Percentiles rank a stretch among this genome's conserved stretches.
Conservation (phyloP, 495 filamentous ascomycete genomes). For the Penicilliopsis zonata region DNA sequence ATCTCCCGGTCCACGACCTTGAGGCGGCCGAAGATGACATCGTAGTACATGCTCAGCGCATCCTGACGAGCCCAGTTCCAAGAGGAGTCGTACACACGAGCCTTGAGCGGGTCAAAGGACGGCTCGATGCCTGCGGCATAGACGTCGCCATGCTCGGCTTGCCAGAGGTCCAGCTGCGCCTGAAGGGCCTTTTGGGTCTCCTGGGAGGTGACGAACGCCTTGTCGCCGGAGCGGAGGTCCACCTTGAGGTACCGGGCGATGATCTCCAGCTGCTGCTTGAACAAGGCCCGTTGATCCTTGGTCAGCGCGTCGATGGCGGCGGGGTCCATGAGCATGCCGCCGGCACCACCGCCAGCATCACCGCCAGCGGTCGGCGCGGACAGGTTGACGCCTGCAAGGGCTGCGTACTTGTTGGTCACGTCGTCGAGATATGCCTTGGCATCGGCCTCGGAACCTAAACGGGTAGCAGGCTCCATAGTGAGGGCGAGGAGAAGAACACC, state of each 20-base stretch:
- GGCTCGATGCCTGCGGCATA: conserved; percentile 93
- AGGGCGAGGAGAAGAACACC: conserved; percentile 79
- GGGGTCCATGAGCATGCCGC: conserved; percentile 97
- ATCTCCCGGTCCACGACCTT: conserved; percentile 93
- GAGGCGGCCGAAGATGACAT: conserved; percentile 95
- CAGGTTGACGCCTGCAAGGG: conserved; percentile 72
- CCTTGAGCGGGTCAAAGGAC: conserved; percentile 84
- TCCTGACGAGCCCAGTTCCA: conserved; percentile 99
- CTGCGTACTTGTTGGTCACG: conserved; percentile 78
- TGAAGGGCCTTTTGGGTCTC: conserved; percentile 78
- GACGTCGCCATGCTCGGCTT: conserved; percentile 86
- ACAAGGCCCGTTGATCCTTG: conserved; percentile 85
- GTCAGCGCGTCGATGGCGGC: conserved; percentile 94
- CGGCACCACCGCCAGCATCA: conserved; percentile 55
- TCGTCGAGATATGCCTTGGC: conserved; percentile 87
- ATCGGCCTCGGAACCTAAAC: conserved; percentile 78
- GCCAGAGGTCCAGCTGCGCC: conserved; percentile 90
- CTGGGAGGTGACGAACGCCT: conserved; percentile 72
- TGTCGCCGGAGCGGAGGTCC: conserved; percentile 90
- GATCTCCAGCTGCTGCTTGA: conserved; percentile 95
- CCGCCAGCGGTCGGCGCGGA: conserved; percentile 65
- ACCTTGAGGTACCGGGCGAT: conserved; percentile 94
- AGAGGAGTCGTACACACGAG: conserved; percentile 91
- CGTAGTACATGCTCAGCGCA: conserved; percentile 96
- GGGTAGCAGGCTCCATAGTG: conserved; percentile 81